Evolutionary conservation across 2,329 filamentous ascomycete genomes (phyloP), one percentile per base, ranked within the genome.

Genomic region (Ophiocordyceps robertsii): DNA sequence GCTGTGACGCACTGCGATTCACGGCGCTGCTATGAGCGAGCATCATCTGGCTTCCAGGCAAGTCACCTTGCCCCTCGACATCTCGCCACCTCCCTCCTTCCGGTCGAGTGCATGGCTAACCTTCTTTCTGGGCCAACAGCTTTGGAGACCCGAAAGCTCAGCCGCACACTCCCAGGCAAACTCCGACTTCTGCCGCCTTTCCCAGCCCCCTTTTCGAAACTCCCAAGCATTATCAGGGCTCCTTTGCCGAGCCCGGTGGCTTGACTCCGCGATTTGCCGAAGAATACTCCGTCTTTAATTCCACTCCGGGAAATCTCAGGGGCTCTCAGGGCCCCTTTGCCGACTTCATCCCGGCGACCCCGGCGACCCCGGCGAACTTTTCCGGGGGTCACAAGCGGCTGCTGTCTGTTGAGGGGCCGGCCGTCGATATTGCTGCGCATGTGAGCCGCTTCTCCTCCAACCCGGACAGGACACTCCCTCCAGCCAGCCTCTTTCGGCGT

Each of bases 241-340:
- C 61, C 44, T 67, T 70, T 49, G 61, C 71, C 58, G 67, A 73
- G 47, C 57, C 68, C 41, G 63, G 65, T 49, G 67, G 68, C 50
- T 75, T 72, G 69, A 80, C 75, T 37, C 75, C 76, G 56, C 69
- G 68, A 44, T 80, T 78, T 62, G 74, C 75, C 49, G 74, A 80
- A 55, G 75, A 80, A 49, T 80, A 77, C 53, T 77, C 75, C 47
- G 74, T 80, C 53, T 80, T 80, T 64, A 76, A 77, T 60, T 64
- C 69, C n/a, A 78, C 75, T 9, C 76, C 76, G 14, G 75, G 73
- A 39, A 75, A 77, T 53, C 63, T 78, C 43, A 65, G 64, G 51
- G 69, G 64, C 42, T 57, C 62, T 37, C 62, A 66, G 44, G 64
- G 56, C 44, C 56, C 60, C 13, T 75, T 73, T 54, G 52, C 60